A percentile compares a stretch with the other conserved stretches of the same genome.
Evolutionary conservation across 352 stramenopile species (phyloP).

Genomic region (Phytophthora ohioensis): DNA sequence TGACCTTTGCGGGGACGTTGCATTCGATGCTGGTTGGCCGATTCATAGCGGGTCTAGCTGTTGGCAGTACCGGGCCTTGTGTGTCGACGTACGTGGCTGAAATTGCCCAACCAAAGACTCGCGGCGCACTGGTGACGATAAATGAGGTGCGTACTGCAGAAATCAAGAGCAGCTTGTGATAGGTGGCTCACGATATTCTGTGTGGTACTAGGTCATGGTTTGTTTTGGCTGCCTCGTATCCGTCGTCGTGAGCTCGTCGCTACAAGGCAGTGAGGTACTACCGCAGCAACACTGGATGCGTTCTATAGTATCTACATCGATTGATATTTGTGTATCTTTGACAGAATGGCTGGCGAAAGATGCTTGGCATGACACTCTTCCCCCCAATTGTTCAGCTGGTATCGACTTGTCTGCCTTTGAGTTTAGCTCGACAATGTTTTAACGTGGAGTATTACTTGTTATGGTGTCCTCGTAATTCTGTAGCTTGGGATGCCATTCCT

Average conservation of each 20-base stretch:
- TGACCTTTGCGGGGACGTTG: slow-evolving; percentile 69
- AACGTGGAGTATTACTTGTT: background rate
- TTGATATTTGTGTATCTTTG: slow-evolving; percentile 1
- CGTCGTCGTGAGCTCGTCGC: slow-evolving; percentile 54
- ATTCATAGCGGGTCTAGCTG: slow-evolving; percentile 69
- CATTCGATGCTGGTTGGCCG: slow-evolving; percentile 62
- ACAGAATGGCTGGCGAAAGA: slow-evolving; percentile 67
- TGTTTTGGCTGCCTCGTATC: slow-evolving; percentile 77
- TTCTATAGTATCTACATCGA: background rate
- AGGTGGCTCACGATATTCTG: background rate
- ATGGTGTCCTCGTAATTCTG: background rate
- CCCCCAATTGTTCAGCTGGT: slow-evolving; percentile 73
- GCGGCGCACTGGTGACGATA: slow-evolving; percentile 65
- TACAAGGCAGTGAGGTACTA: slow-evolving; percentile 46
- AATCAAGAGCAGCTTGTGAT: background rate
- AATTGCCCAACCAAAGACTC: slow-evolving; percentile 63
- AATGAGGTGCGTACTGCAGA: slow-evolving; percentile 53
- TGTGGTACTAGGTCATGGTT: slow-evolving; percentile 64
- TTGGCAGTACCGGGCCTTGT: slow-evolving; percentile 71
- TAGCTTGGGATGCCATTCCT: slow-evolving; percentile 76
- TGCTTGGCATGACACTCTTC: slow-evolving; percentile 70
- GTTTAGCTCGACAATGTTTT: background rate
- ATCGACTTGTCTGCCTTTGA: background rate
- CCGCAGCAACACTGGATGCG: background rate
- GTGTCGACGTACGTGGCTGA: slow-evolving; percentile 77